Base-by-base conservation (phyloP, 345 rosid species). In the Angophora floribunda region DNA sequence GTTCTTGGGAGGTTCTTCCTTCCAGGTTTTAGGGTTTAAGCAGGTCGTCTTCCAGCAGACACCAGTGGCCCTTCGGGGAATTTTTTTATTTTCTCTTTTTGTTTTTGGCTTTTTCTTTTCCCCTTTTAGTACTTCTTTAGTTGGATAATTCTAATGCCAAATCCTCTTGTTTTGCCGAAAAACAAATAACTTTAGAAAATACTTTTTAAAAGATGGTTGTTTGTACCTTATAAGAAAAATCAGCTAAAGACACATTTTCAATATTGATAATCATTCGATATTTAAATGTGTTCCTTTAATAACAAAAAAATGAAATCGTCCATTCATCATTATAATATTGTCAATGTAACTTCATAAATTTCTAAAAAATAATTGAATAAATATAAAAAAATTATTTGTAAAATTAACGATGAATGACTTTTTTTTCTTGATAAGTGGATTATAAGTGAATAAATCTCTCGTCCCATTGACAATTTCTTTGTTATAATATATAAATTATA, bases 1-100 rank as follows among this genome's bases (percentile, higher is more conserved):
- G 4, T 61, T 28, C 67, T 26, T 26, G 32, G 47, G 49, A 75
- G 82, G 82, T 75, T 75, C 82, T 52, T 14, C 86, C 59, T 9
- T 52, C 86, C 85, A 92, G 89, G 91, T 86, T 89, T 90, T 87
- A 87, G 89, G 89, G 55, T 85, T 85, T 67, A 49, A 75, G 24
- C 49, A 50, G 86, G 52, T 36, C 82, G 9, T 36, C 82, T 19
- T 17, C 36, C 14, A 85, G 86, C 59, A 52, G 26, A 52, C 41
- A 51, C 5, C 86, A 17, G 3, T 52, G 59, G 45, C 0, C 49
- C 2, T 17, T 47, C 3, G 47, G 45, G 45, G 6, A 36, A 36
- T 36, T 16, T 5, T 3, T 30, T 70, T 8, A 5, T 70, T 32
- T 5, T 17, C 4, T 3, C 7, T 6, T n/a, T 6, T 12, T 63